Evolutionary conservation across 768 basidiomycete species (phyloP).

Genomic region (Sarcodon aspratus): DNA sequence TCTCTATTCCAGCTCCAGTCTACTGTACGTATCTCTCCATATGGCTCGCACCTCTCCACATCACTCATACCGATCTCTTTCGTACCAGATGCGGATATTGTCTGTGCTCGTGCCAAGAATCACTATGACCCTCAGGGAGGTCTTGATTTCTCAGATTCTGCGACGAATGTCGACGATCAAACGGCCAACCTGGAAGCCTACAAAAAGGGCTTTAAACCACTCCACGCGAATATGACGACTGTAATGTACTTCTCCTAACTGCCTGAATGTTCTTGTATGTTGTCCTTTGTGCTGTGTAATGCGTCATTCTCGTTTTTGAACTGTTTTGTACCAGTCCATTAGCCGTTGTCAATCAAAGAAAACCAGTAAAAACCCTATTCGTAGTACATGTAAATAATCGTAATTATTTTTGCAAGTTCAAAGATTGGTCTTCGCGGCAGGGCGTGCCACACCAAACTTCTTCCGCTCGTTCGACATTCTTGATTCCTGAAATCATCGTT

Average conservation of each 20-base stretch:
- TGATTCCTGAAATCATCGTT: too few species aligned
- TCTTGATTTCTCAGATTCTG: conserved; percentile 49
- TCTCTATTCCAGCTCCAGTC: conserved; percentile 75
- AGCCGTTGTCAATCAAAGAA: too few species aligned
- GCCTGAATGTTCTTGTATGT: neutral
- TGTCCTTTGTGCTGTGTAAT: too few species aligned
- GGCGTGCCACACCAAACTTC: too few species aligned
- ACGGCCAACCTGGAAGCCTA: conserved; percentile 29
- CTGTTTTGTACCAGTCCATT: too few species aligned
- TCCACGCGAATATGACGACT: conserved; percentile 35
- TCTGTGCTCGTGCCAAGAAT: conserved; percentile 70
- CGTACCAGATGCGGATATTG: conserved; percentile 60
- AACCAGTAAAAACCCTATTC: too few species aligned
- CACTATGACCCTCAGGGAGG: conserved; percentile 59
- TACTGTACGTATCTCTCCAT: conserved; percentile 42
- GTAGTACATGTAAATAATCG: too few species aligned
- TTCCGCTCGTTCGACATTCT: too few species aligned
- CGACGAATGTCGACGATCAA: conserved; percentile 32
- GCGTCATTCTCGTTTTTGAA: too few species aligned
- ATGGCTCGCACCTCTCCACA: neutral
- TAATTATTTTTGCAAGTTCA: too few species aligned
- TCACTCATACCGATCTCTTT: neutral
- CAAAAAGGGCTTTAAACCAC: conserved; percentile 41
- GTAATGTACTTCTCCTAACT: conserved; percentile 25
- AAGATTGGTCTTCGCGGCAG: too few species aligned